Evolutionary conservation across 371 early-diverging fungal species (phyloP), one percentile per base, ranked within the genome.

Genomic region (Cokeromyces recurvatus): DNA sequence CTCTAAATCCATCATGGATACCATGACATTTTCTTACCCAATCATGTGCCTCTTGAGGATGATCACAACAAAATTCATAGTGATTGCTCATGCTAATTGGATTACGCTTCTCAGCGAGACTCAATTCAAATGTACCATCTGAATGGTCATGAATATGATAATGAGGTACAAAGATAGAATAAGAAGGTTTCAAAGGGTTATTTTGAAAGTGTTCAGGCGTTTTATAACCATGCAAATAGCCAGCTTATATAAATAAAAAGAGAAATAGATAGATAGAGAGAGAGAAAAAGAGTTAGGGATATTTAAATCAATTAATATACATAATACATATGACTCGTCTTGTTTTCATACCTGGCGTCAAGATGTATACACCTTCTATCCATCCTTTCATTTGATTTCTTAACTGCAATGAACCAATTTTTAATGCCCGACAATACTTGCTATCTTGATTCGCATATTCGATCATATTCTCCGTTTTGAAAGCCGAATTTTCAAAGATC

Each of bases 201-300:
- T 50, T 48, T 36, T 70, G 62, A 36, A 65, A 65, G 15, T 63
- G 57, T 7, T 61, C 52, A 4, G 64, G 55, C 5, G 63, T 55
- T 39, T 64, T 69, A 47, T 65, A 75, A 5, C 71, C 70, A 59
- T 75, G 76, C 32, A 75, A 46, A 37, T 59, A 75, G 1, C 76
- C 76, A 50, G 62, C 71, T 73, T 40, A 9, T n/a, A 44, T 15
- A 38, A 17, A 36, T 32, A 25, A 29, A 32, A 4, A 20, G 9
- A 51, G 6, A 27, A 29, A 27, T 17, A 40, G 3, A 37, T 24
- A 29, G 29, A 44, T n/a, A 2, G 21, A 11, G 19, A 2, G 12
- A 19, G 2, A 15, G 7, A 41, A 24, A 12, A 20, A 32, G 24
- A 32, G 19, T 27, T 17, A 38, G 21, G n/a, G n/a, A n/a, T n/a